Percentiles rank a stretch among this genome's conserved stretches.
phyloP scores from a whole-genome alignment of 495 filamentous ascomycete genomes.

The Venustampulla echinocandica region DNA sequence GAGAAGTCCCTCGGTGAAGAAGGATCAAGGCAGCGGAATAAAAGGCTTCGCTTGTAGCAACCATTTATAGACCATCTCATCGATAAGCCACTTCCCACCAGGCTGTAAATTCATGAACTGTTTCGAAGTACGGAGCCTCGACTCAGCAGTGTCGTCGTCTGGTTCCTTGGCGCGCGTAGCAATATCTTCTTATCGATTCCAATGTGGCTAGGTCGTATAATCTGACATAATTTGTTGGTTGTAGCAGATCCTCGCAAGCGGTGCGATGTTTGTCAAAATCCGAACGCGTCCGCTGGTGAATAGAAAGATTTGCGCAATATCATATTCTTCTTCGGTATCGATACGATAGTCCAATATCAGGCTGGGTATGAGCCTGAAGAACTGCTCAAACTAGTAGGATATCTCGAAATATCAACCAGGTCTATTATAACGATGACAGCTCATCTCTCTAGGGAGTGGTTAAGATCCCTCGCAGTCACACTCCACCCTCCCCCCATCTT shows the following conservation, averaged over 20 bases:
- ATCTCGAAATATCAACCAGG: conserved; percentile 84
- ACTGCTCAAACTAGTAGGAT: conserved; percentile 69
- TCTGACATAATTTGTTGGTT: conserved; percentile 52
- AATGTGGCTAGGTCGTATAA: conserved; percentile 42
- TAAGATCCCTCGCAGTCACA: conserved; percentile 47
- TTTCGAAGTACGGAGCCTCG: conserved; percentile 30
- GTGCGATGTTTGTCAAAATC: conserved; percentile 65
- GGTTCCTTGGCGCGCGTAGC: conserved; percentile 47
- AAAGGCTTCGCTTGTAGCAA: conserved; percentile 72
- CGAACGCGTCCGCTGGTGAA: conserved; percentile 63
- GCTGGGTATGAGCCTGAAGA: conserved; percentile 36
- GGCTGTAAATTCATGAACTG: conserved; percentile 41
- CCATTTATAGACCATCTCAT: conserved; percentile 55
- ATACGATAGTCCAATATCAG: conserved; percentile 34
- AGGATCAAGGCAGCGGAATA: conserved; percentile 75
- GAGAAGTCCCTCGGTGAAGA: conserved; percentile 64
- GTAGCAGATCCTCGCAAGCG: conserved; percentile 64
- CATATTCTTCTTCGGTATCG: conserved; percentile 47
- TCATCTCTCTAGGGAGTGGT: conserved; percentile 38
- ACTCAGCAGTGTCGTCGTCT: conserved; percentile 39
- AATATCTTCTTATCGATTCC: conserved; percentile 50
- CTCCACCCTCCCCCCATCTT: conserved; percentile 58
- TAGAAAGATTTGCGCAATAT: conserved; percentile 74
- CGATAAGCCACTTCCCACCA: conserved; percentile 35
- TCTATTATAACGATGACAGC: conserved; percentile 69